Percentiles rank a stretch among this genome's conserved stretches.
Conservation (phyloP, 768 basidiomycete genomes). For the Agrocybe pediades region DNA sequence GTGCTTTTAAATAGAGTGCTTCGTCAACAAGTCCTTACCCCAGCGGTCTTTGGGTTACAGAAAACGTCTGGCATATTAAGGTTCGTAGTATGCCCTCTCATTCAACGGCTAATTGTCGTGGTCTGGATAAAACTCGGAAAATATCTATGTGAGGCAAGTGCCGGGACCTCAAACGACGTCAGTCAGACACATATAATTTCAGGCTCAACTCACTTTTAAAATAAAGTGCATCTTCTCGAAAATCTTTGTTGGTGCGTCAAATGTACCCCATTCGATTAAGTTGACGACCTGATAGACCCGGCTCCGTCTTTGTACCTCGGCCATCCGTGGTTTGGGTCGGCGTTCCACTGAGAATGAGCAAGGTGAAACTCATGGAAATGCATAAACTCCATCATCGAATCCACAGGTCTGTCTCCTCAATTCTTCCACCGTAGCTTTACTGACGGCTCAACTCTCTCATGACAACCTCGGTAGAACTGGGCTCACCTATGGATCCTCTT, state of each 20-base stretch:
- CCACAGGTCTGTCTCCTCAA: neutral
- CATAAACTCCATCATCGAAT: neutral
- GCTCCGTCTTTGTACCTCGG: neutral
- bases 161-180: neutral
- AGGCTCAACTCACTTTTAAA: slow-evolving; percentile 11
- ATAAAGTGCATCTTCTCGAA: slow-evolving; percentile 6
- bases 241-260: neutral
- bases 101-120: slow-evolving; percentile 17
- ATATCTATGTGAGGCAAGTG: neutral
- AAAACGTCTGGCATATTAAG: no score
- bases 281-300: neutral
- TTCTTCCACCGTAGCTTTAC: neutral
- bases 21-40: neutral
- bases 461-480: slow-evolving; percentile 9
- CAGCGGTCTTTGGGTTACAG: neutral
- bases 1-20: neutral
- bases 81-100: neutral
- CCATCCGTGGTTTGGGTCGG: neutral
- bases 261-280: neutral
- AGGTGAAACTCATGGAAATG: neutral
- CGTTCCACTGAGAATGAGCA: neutral
- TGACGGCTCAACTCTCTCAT: slow-evolving; percentile 2
- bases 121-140: slow-evolving; percentile 16
- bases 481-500: slow-evolving; percentile 8
- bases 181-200: neutral